Base-by-base conservation (phyloP, 306 rosid genomes). In the Betula pendula region DNA sequence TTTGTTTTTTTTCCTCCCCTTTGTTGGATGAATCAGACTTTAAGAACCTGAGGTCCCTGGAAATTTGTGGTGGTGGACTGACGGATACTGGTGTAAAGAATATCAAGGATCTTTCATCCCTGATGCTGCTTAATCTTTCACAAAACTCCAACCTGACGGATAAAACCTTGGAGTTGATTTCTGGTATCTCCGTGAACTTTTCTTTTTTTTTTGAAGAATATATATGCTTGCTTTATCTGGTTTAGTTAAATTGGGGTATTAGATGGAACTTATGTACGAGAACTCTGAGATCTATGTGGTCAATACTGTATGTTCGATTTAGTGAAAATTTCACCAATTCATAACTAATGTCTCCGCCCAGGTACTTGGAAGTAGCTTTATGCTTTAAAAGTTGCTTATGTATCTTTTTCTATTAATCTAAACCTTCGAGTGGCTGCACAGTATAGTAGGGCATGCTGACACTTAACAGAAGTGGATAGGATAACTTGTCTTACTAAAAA, bases 31-130 rank as follows among this genome's bases (percentile, higher is more conserved):
- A 47, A 80, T 56, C 90, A 95, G 98, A 90, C 79, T 89, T 95
- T 29, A 95, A 95, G 86, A 88, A 88, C 76, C 88, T 95, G 76
- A 91, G 84, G 84, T 92, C 97, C 78, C 89, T 95, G 70, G 98
- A 95, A 90, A 88, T 92, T 81, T 95, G 98, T 44, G 90, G 98
- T 11, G 98, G 98, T 71, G 92, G 95, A 77, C 76, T 95, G 85
- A 95, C 98, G 15, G 98, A 95, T 89, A 88, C 91, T 55, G 98
- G 98, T 69, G 81, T 92, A 52, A 90, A 89, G 80, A 90, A 95
- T 77, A 90, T 95, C 71, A 92, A 88, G 77, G 96, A 90, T 56
- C 91, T 95, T 47, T 89, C 98, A 42, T 95, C 92, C 58, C 82
- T 95, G 70, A 82, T 78, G 55, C 82, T 91, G 84, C 85, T 95